Evolutionary conservation across 176 grass and related monocot genomes (phyloP).

Genomic region (Cymbopogon citratus): DNA sequence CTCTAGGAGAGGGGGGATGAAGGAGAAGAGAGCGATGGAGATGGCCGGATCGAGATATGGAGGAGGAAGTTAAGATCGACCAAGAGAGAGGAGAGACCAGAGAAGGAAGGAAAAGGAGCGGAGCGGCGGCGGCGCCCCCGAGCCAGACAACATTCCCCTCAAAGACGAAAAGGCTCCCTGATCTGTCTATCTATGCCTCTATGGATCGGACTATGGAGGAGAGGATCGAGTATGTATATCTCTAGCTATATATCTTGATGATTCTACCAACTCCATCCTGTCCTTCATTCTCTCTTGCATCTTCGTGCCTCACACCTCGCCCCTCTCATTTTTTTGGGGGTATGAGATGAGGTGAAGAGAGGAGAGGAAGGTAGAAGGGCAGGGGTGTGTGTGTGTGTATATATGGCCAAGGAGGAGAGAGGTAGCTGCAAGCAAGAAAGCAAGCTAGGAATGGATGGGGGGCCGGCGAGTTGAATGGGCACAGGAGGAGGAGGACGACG

Average conservation of each 20-base stretch:
- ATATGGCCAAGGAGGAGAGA: neutral
- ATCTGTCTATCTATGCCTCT: neutral
- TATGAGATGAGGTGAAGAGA: neutral
- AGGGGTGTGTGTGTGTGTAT: too few species aligned
- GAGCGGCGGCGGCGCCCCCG: constrained; percentile 28
- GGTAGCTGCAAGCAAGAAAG: neutral
- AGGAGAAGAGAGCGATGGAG: neutral
- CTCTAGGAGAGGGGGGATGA: neutral
- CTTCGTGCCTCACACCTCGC: neutral
- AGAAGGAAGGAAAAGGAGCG: neutral
- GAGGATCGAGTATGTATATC: neutral
- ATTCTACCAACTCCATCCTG: neutral
- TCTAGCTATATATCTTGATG: constrained; percentile 2
- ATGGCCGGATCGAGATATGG: neutral
- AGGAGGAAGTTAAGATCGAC: too few species aligned
- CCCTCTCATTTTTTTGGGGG: constrained; percentile 3
- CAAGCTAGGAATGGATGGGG: neutral
- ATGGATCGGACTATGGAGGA: too few species aligned
- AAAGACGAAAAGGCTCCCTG: constrained; percentile 48
- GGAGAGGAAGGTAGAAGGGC: neutral
- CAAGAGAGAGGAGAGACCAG: neutral
- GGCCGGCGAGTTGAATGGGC: neutral
- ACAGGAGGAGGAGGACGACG: neutral
- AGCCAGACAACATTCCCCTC: constrained; percentile 77
- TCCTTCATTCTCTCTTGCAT: neutral